These are phyloP conservation scores for Penicillium malachiteum DNA, from an alignment of 495 filamentous ascomycete species.

Conservation along the genomic window DNA sequence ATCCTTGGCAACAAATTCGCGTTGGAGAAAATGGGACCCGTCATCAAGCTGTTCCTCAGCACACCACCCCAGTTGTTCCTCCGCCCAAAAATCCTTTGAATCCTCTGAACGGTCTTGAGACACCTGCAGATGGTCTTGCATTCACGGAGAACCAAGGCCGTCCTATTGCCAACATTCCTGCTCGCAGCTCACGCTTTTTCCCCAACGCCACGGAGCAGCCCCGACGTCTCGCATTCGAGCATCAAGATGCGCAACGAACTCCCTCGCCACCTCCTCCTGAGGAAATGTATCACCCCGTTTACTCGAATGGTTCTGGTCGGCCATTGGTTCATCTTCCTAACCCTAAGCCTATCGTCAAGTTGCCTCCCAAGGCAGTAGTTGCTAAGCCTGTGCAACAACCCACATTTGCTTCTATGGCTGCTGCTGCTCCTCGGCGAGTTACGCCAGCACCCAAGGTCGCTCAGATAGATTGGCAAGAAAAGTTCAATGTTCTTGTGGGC, in stretches of 20 bases:
- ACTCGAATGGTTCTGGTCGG: slow-evolving; percentile 59
- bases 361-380: slow-evolving; percentile 58
- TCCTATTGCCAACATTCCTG: slow-evolving; percentile 37
- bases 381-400: slow-evolving; percentile 45
- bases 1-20: slow-evolving; percentile 55
- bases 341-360: slow-evolving; percentile 65
- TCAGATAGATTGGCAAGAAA: slow-evolving; percentile 65
- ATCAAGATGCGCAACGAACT: slow-evolving; percentile 33
- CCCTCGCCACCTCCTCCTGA: slow-evolving; percentile 74
- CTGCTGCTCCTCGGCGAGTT: slow-evolving; percentile 41
- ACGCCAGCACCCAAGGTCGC: slow-evolving; percentile 19
- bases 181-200: slow-evolving; percentile 70
- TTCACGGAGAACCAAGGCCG: slow-evolving; percentile 37
- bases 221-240: slow-evolving; percentile 38
- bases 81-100: slow-evolving; percentile 20
- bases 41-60: background rate
- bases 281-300: slow-evolving; percentile 66
- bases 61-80: background rate
- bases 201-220: slow-evolving; percentile 48
- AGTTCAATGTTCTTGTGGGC: slow-evolving; percentile 68
- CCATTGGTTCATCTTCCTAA: slow-evolving; percentile 69
- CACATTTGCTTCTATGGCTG: slow-evolving; percentile 57
- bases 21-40: slow-evolving; percentile 31
- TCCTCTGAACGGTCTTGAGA: slow-evolving; percentile 37
- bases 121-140: slow-evolving; percentile 35